Evolutionary conservation across 345 rosid genomes (phyloP), one percentile per base, ranked within the genome.

Genomic region (Bruguiera parviflora): DNA sequence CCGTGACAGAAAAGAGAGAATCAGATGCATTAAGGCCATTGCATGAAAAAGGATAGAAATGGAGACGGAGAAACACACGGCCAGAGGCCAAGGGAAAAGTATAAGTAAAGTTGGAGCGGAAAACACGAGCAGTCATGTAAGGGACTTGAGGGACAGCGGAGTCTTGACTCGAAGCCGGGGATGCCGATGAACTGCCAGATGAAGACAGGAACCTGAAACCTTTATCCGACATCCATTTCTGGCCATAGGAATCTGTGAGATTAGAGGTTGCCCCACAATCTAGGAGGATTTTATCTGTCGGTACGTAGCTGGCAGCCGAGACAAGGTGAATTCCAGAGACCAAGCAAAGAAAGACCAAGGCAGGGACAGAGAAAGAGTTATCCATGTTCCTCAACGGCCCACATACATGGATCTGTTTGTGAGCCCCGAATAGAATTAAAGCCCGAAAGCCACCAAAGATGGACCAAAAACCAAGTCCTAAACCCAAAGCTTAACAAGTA

Each of bases 41-140:
- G 58, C 52, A 65, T 1, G 25, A 8, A 52, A 19, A 6, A 8
- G 68, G 68, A n/a, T 65, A 65, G 68, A 65, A 65, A 29, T 65
- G 31, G 18, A 65, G 68, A n/a, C 68, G 68, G 20, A 65, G 29
- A 31, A 65, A 64, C 10, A 43, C 51, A 5, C 35, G 68, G 20
- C 68, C 59, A 4, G 37, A 24, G 1, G 58, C 33, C 21, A 65
- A 29, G 29, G 68, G 68, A 29, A 65, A 52, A 5, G 20, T 20
- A 20, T 29, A 65, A 2, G 68, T 65, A 27, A 28, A 52, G 2
- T 29, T 31, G 19, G 68, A 65, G 15, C 22, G 68, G 33, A 52
- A 25, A 4, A 65, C 21, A 2, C 68, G 58, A 4, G 68, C 68
- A 16, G 68, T 51, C 43, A 28, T 28, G 5, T 51, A 65, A 53